Evolutionary conservation across 2,329 filamentous ascomycete species (phyloP), one percentile per base, ranked within the genome.

Genomic region (Neoascochyta sp.): DNA sequence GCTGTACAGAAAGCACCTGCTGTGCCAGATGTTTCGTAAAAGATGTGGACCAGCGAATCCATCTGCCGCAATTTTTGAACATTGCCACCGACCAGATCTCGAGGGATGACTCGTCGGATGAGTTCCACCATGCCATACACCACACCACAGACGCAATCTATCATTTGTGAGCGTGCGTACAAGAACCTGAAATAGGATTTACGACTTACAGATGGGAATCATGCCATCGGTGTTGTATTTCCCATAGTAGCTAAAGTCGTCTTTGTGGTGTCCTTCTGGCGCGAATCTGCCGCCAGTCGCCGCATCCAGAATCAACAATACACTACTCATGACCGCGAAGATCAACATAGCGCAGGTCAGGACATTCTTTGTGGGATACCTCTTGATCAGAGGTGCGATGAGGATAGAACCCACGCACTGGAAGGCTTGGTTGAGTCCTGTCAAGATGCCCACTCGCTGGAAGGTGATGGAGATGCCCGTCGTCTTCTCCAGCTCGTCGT

Each of bases 11-110:
- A 69, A 4, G 69, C 68, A 17, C 68, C 69, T 4, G 56, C 55
- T 1, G 69, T 73, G 13, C 70, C 70, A 7, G 68, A 60, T n/a
- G 70, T 48, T 43, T 71, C 67, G 43, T 70, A 72, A 39, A 69
- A 68, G 31, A 71, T 68, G 41, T 69, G 66, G 5, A 69, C 62
- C 12, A 69, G 36, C 2, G 67, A 63, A 43, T 59, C 70, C 64
- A 73, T 67, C 17, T 63, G 64, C 26, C 68, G 62, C 10, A 74
- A 55, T 42, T 73, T 74, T 25, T 69, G 64, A 2, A 73, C 60
- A 34, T 73, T 65, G 19, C 70, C 70, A 13, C 70, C 70, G 2
- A 73, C 70, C 18, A 74, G 69, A 35, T 74, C 70, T 20, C 69
- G 54, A 3, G 71, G 70, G 21, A 74, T 73, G 24, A 73, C 67